Percentiles rank a stretch among this genome's conserved stretches.
These are phyloP conservation scores for Aspergillus sp. DNA, from an alignment of 2,329 filamentous ascomycete species.

Conservation along the genomic window DNA sequence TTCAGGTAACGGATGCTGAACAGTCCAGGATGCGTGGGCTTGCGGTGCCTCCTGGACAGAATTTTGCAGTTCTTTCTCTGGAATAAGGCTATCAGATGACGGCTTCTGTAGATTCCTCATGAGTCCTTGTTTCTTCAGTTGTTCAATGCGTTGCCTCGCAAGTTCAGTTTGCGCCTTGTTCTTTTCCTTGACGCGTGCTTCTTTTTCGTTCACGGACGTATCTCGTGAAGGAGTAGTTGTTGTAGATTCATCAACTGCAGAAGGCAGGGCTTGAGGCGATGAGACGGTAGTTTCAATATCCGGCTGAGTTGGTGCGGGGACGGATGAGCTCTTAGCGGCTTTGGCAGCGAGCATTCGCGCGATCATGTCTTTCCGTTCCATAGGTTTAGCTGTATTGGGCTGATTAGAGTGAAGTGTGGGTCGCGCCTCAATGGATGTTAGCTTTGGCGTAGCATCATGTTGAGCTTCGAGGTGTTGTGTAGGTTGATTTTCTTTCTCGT, in stretches of 20 bases:
- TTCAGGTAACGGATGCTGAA: constrained; percentile 39
- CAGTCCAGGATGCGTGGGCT: constrained; percentile 10
- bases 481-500: background rate
- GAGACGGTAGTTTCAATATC: constrained; percentile 15
- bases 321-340: constrained; percentile 51
- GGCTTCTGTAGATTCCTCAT: constrained; percentile 38
- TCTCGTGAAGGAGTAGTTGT: constrained; percentile 11
- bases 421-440: background rate
- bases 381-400: constrained; percentile 39
- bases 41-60: constrained; percentile 4
- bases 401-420: constrained; percentile 13
- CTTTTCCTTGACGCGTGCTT: constrained; percentile 41
- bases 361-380: constrained; percentile 74
- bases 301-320: constrained; percentile 11
- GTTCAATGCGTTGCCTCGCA: constrained; percentile 75
- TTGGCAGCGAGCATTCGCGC: constrained; percentile 74
- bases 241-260: constrained; percentile 8
- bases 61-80: constrained; percentile 9
- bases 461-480: background rate
- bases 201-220: constrained; percentile 23
- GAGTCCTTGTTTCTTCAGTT: constrained; percentile 58
- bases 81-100: constrained; percentile 12
- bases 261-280: constrained; percentile 3
- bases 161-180: constrained; percentile 70
- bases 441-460: background rate